Base-by-base conservation (phyloP, 352 stramenopile genomes). In the Globisporangium perplexum region DNA sequence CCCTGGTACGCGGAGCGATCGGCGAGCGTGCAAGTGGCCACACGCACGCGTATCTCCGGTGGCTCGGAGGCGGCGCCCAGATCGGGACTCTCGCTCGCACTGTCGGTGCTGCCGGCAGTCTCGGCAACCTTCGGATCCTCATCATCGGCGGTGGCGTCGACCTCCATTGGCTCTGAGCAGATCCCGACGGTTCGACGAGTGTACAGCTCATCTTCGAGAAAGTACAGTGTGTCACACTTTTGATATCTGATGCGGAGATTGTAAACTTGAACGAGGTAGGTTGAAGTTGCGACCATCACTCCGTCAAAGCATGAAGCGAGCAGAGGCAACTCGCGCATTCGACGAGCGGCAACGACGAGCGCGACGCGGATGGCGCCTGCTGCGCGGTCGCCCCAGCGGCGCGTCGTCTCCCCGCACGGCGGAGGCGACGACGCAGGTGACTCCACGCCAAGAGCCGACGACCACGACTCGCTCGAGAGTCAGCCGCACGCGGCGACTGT, bases 1-100 rank as follows among this genome's bases (percentile, higher is more conserved):
- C 71, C 71, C 22, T 59, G 48, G 28, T 75, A 80, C 20, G 50
- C 62, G 26, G 71, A 75, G 12, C 46, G 45, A 38, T 72, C 66
- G 1, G 26, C 18, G 3, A 77, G 43, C n/a, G 47, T 55, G 38
- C 65, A 28, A 17, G 59, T 60, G 14, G 51, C 54, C n/a, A 75
- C 51, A 8, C 22, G 15, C 8, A 36, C 24, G n/a, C n/a, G n/a
- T n/a, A n/a, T 48, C 26, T 45, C n/a, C 24, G 33, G 15, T n/a
- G 28, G 23, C 26, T 24, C n/a, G 6, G 17, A 20, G 1, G 24
- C 7, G 10, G 15, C 36, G 22, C 55, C 65, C 7, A 41, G 22
- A 33, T 22, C 44, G 14, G 28, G 39, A 43, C 11, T 39, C 20
- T 15, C 43, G 24, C 43, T n/a, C 2, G 10, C 28, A n/a, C n/a